These are phyloP conservation scores for Solanum commersonii DNA, from an alignment of 257 asterid species.

Conservation along the genomic window DNA sequence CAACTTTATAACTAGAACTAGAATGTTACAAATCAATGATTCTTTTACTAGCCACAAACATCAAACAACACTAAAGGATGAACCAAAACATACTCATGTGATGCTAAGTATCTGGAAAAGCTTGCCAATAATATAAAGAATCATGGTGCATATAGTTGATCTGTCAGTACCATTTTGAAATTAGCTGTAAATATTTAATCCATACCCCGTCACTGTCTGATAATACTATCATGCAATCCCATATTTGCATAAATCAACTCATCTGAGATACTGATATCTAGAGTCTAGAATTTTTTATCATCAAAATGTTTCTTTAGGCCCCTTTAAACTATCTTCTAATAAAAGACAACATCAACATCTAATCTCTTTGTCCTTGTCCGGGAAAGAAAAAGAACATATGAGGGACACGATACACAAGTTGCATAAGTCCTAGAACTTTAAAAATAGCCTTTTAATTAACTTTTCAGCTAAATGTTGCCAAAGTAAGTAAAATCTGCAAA, in stretches of 20 bases:
- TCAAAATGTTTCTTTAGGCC: neutral
- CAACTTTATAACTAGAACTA: neutral
- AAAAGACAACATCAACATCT: neutral
- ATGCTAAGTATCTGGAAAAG: neutral
- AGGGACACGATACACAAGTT: neutral
- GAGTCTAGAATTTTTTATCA: neutral
- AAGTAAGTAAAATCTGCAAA: neutral
- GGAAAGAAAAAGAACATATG: neutral
- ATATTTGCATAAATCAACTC: neutral
- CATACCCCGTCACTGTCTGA: neutral
- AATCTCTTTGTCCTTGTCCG: neutral
- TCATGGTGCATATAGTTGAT: neutral
- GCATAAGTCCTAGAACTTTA: neutral
- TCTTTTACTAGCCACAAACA: neutral
- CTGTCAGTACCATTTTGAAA: neutral
- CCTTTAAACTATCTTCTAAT: neutral
- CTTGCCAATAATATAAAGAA: neutral
- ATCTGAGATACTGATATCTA: neutral
- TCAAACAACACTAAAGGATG: neutral
- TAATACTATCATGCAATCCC: neutral
- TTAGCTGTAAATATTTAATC: neutral
- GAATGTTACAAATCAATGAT: neutral
- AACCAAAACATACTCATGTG: neutral
- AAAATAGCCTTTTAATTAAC: neutral
- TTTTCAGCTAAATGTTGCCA: neutral